Evolutionary conservation across 352 stramenopile species (phyloP).

Genomic region (Pythium diclinum): DNA sequence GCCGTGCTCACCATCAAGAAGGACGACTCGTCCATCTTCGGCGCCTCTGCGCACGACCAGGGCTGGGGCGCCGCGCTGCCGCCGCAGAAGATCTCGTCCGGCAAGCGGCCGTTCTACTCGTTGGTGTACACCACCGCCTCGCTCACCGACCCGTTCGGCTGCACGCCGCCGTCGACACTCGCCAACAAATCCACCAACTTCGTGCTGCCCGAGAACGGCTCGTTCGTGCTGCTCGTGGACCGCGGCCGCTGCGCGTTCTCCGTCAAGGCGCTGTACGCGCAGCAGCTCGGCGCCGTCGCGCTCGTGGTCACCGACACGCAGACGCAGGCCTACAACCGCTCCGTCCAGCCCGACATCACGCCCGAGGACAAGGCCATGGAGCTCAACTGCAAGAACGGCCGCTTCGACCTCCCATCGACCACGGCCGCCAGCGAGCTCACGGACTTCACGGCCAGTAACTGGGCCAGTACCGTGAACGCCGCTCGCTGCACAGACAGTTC

Average conservation of each 20-base stretch:
- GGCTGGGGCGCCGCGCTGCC: slow-evolving; percentile 53
- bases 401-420: slow-evolving; percentile 25
- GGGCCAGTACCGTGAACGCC: slow-evolving; percentile 39
- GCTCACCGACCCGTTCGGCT: slow-evolving; percentile 52
- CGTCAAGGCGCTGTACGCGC: slow-evolving; percentile 69
- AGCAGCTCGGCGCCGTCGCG: slow-evolving; percentile 58
- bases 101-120: slow-evolving; percentile 42
- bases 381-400: slow-evolving; percentile 56
- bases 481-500: slow-evolving; percentile 37
- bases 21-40: slow-evolving; percentile 55
- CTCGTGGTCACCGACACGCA: slow-evolving; percentile 77
- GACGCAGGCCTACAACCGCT: slow-evolving; percentile 68
- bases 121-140: slow-evolving; percentile 45
- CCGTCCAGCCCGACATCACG: slow-evolving; percentile 27
- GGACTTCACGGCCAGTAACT: slow-evolving; percentile 29
- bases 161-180: slow-evolving; percentile 36
- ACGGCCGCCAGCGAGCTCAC: slow-evolving; percentile 23
- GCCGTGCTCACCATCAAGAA: slow-evolving; percentile 59
- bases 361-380: slow-evolving; percentile 43
- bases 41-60: slow-evolving; percentile 43
- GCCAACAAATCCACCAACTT: slow-evolving; percentile 19
- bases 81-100: slow-evolving; percentile 42
- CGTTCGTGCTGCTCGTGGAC: slow-evolving; percentile 72
- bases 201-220: slow-evolving; percentile 10
- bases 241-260: slow-evolving; percentile 70